Percentiles rank a stretch among this genome's conserved stretches.
These are phyloP conservation scores for Cyclotella sp. DNA, from an alignment of 108 stramenopile genomes.

Conservation along the genomic window DNA sequence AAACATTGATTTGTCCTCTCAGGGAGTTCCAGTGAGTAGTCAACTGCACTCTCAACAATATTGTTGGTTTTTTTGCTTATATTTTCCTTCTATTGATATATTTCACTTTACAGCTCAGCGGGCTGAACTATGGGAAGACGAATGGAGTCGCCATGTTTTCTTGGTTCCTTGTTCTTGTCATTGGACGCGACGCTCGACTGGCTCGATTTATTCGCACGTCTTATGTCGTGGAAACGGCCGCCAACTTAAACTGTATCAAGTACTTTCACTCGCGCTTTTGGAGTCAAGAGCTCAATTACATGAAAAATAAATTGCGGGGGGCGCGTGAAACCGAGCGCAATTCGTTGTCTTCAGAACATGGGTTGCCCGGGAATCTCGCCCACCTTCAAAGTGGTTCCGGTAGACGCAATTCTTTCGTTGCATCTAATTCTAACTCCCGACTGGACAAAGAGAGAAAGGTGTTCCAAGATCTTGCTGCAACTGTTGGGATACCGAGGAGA, in stretches of 20 bases:
- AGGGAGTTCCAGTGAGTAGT: conserved; percentile 63
- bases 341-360: too few relatives aligned
- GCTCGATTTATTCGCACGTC: conserved; percentile 74
- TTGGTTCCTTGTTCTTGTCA: conserved; percentile 50
- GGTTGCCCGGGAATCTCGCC: too few relatives aligned
- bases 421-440: background rate
- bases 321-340: too few relatives aligned
- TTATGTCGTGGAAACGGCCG: conserved; percentile 48
- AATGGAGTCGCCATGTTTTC: background rate
- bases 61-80: background rate
- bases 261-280: conserved; percentile 7
- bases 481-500: conserved; percentile 1
- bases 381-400: too few relatives aligned
- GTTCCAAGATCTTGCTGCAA: background rate
- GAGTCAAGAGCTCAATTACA: background rate
- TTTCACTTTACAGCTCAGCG: conserved; percentile 6
- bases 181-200: conserved; percentile 63
- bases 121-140: background rate
- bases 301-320: too few relatives aligned
- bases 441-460: background rate
- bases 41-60: background rate
- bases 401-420: too few relatives aligned
- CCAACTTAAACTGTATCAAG: background rate
- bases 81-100: background rate
- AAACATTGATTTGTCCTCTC: conserved; percentile 39